These are phyloP conservation scores for Raffaelea ambrosiae DNA, from an alignment of 2,329 filamentous ascomycete species.

Conservation along the genomic window DNA sequence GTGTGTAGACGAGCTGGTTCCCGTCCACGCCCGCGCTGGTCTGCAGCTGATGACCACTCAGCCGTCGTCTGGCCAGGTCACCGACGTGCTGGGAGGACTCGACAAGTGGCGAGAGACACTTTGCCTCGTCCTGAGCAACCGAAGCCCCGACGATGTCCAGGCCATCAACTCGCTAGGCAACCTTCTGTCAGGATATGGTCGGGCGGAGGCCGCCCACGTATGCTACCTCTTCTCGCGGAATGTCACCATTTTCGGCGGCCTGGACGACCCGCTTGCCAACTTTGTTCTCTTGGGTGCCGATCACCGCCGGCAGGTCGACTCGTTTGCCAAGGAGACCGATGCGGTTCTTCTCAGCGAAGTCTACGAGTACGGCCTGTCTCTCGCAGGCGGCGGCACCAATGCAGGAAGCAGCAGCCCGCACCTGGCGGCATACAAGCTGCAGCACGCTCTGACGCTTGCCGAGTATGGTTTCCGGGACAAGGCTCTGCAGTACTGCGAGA, in stretches of 20 bases:
- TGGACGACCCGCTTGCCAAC: slow-evolving; percentile 69
- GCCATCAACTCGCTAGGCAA: slow-evolving; percentile 74
- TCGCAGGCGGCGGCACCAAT: slow-evolving; percentile 50
- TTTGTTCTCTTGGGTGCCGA: slow-evolving; percentile 77
- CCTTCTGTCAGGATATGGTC: slow-evolving; percentile 74
- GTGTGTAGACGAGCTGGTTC: slow-evolving; percentile 90
- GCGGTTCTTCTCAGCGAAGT: slow-evolving; percentile 90
- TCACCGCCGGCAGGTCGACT: slow-evolving; percentile 60
- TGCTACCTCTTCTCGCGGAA: slow-evolving; percentile 83
- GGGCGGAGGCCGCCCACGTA: slow-evolving; percentile 85
- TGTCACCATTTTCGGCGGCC: slow-evolving; percentile 65
- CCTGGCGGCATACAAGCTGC: slow-evolving; percentile 82
- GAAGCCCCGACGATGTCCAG: slow-evolving; percentile 68
- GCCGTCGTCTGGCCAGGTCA: slow-evolving; percentile 40
- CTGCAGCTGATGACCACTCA: slow-evolving; percentile 83
- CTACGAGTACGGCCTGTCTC: slow-evolving; percentile 80
- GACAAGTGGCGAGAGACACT: slow-evolving; percentile 94
- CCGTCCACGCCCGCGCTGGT: slow-evolving; percentile 82
- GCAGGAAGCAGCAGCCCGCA: slow-evolving; percentile 54
- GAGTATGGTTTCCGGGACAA: slow-evolving; percentile 76
- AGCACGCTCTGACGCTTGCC: slow-evolving; percentile 75
- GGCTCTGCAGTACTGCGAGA: slow-evolving; percentile 85
- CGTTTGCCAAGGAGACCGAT: slow-evolving; percentile 73
- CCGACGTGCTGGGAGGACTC: slow-evolving; percentile 72
- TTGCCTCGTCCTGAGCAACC: slow-evolving; percentile 77